These are phyloP conservation scores for Dactylellina sp. DNA, from an alignment of 2,329 filamentous ascomycete species.

Conservation along the genomic window DNA sequence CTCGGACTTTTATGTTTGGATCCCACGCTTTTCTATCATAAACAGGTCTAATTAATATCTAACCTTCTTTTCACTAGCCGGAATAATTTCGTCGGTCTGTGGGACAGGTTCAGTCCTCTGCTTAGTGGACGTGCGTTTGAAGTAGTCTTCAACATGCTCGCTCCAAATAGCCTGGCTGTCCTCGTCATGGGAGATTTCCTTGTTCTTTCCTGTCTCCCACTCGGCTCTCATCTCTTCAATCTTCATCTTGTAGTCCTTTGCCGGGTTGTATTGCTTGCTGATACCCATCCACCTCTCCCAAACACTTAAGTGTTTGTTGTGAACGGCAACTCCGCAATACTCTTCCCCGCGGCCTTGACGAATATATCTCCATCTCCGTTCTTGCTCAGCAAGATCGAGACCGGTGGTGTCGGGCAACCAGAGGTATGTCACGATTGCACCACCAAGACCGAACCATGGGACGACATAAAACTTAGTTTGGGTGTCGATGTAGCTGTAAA, in stretches of 20 bases:
- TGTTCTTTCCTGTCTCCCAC: slow-evolving; percentile 65
- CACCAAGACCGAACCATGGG: slow-evolving; percentile 92
- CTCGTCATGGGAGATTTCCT: slow-evolving; percentile 27
- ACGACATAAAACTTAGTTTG: slow-evolving; percentile 90
- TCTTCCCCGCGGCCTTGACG: slow-evolving; percentile 79
- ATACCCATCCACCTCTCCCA: slow-evolving; percentile 86
- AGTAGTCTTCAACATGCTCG: slow-evolving; percentile 46
- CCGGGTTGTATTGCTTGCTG: slow-evolving; percentile 84
- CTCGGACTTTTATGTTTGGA: not conserved
- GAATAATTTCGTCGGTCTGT: slow-evolving; percentile 17
- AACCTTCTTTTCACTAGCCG: slow-evolving; percentile 24
- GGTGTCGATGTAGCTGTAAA: slow-evolving; percentile 94
- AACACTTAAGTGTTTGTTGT: slow-evolving; percentile 85
- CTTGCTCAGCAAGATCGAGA: slow-evolving; percentile 95
- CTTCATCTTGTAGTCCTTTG: slow-evolving; percentile 83
- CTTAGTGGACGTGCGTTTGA: slow-evolving; percentile 17
- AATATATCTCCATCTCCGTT: slow-evolving; percentile 91
- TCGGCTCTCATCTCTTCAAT: slow-evolving; percentile 81
- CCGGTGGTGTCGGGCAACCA: slow-evolving; percentile 98
- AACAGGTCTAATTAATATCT: slow-evolving; percentile 9
- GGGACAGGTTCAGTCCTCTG: slow-evolving; percentile 4
- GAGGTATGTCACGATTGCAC: slow-evolving; percentile 82
- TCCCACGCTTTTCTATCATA: not conserved
- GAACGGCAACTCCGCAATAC: slow-evolving; percentile 93
- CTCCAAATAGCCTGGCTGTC: slow-evolving; percentile 31